Conservation (phyloP, 208 protist species). For the Leishmania braziliensis region DNA sequence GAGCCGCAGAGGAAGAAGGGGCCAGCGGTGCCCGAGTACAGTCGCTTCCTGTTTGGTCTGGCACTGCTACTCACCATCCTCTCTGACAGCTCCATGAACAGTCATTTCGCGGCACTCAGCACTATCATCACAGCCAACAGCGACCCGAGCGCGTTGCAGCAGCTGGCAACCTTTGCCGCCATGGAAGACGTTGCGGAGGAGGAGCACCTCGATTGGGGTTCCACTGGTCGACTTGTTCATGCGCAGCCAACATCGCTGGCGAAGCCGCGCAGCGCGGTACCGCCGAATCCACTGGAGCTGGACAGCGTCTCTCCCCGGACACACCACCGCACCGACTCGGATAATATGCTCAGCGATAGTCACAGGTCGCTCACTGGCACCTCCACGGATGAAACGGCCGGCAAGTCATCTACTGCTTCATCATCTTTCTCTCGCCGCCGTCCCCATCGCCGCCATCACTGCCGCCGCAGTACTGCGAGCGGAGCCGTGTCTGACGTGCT, state of each 20-base stretch:
- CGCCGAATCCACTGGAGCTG: constrained; percentile 16
- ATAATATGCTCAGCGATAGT: constrained; percentile 15
- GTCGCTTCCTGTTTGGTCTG: constrained; percentile 38
- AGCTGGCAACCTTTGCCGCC: constrained; percentile 70
- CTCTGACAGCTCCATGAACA: constrained; percentile 29
- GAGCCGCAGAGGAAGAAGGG: constrained; percentile 13
- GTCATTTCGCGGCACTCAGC: constrained; percentile 45
- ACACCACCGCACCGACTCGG: constrained; percentile 11
- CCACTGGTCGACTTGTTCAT: constrained; percentile 28
- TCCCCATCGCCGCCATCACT: constrained; percentile 23
- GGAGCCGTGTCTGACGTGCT: not conserved
- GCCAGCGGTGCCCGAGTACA: constrained; percentile 22
- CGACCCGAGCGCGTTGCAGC: constrained; percentile 56
- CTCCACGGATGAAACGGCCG: not conserved
- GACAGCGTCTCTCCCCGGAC: not conserved
- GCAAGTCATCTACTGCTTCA: constrained; percentile 7
- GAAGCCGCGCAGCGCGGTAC: constrained; percentile 20
- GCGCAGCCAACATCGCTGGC: constrained; percentile 6
- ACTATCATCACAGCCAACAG: constrained; percentile 43
- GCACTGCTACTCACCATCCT: constrained; percentile 43
- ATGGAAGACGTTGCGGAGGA: constrained; percentile 68
- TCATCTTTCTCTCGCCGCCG: constrained; percentile 23
- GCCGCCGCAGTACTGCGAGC: constrained; percentile 19
- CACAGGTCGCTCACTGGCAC: constrained; percentile 13
- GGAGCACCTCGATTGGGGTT: constrained; percentile 73